Percentiles rank a stretch among this genome's conserved stretches.
These are phyloP conservation scores for Ophiosphaerella narmari DNA, from an alignment of 2,329 filamentous ascomycete species.

Conservation along the genomic window DNA sequence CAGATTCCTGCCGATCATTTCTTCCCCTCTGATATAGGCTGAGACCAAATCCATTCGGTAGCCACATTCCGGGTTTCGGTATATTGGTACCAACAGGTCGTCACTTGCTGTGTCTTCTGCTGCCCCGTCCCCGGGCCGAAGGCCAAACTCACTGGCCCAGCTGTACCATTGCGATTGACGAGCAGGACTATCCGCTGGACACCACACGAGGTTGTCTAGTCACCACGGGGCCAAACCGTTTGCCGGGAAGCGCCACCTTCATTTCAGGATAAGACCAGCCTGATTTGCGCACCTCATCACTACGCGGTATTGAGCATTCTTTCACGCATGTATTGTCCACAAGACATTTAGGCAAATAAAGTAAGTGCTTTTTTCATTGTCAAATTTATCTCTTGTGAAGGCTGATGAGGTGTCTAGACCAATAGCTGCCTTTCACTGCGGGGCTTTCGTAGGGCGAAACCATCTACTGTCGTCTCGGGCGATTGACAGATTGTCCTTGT, in stretches of 20 bases:
- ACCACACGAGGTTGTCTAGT: constrained; percentile 24
- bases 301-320: constrained; percentile 1
- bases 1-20: neutral
- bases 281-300: constrained; percentile 13
- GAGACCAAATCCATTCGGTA: neutral
- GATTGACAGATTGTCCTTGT: constrained; percentile 30
- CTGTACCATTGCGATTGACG: constrained; percentile 19
- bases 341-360: neutral
- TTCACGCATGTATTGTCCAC: neutral
- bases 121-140: constrained; percentile 20
- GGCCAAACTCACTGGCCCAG: constrained; percentile 17
- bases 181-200: constrained; percentile 26
- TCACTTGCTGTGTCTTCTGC: constrained; percentile 12
- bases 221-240: constrained; percentile 29
- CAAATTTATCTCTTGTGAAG: neutral
- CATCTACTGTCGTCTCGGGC: constrained; percentile 26
- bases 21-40: neutral
- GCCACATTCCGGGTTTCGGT: constrained; percentile 2
- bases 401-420: neutral
- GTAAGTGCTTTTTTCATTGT: neutral
- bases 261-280: constrained; percentile 13
- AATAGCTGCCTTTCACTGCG: neutral
- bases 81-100: neutral
- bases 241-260: constrained; percentile 24
- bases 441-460: constrained; percentile 12